Percentiles rank a stretch among this genome's conserved stretches.
Evolutionary conservation across 441 rosid species (phyloP).

Genomic region (Dalechampia spathulata): DNA sequence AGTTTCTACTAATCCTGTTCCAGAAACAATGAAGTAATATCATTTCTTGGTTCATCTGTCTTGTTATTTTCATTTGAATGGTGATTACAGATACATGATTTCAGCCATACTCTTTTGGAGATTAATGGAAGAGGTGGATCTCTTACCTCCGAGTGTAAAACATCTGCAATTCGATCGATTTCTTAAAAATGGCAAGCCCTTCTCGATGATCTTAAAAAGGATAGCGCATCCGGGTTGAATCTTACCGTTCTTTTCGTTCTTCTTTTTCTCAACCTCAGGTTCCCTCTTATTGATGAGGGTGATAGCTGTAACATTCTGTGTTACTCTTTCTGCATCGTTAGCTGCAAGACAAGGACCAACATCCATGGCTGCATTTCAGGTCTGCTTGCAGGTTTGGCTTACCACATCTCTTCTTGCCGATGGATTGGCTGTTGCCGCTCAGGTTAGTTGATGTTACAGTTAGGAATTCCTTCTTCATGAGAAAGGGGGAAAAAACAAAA

Average conservation of each 20-base stretch:
- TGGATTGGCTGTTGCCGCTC: constrained; percentile 91
- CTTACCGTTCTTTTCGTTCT: too few relatives aligned
- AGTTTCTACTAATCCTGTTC: too few relatives aligned
- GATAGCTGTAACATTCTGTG: constrained; percentile 78
- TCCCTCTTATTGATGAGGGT: constrained; percentile 79
- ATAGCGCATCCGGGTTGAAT: neutral
- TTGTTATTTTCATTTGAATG: constrained; percentile 10
- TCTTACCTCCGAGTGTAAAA: constrained; percentile 48
- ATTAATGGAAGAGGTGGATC: constrained; percentile 56
- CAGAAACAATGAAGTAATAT: too few relatives aligned
- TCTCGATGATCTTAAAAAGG: too few relatives aligned
- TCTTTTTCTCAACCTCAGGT: too few relatives aligned
- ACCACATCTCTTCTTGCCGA: constrained; percentile 93
- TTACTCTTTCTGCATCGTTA: constrained; percentile 83
- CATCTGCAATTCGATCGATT: constrained; percentile 61
- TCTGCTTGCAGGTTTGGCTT: too few relatives aligned
- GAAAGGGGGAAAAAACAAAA: too few relatives aligned
- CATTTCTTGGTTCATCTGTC: too few relatives aligned
- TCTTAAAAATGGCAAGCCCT: constrained; percentile 56
- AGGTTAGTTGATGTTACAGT: too few relatives aligned
- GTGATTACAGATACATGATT: constrained; percentile 62
- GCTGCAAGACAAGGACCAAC: constrained; percentile 83
- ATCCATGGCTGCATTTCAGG: too few relatives aligned
- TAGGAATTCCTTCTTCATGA: too few relatives aligned
- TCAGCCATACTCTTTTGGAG: constrained; percentile 71